Base-by-base conservation (phyloP, 495 filamentous ascomycete species). In the Pseudevernia furfuracea region DNA sequence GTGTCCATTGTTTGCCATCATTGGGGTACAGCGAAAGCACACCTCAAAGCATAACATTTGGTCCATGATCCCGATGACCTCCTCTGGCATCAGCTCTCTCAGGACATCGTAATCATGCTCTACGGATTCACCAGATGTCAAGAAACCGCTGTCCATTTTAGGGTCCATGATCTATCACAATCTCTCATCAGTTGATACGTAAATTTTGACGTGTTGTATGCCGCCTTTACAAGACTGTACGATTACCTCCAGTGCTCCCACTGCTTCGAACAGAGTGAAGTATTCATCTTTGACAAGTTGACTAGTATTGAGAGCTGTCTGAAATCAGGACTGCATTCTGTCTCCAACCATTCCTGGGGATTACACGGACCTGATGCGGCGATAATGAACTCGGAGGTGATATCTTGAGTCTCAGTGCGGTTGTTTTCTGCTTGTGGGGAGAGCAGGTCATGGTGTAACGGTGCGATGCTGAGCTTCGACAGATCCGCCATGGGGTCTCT, bases 121-220 rank as follows among this genome's bases (percentile, higher is more conserved):
- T 9, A 96, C 80, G 39, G 85, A 86, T 68, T 96, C 90, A 49
- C 85, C 90, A 14, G 86, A 82, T 17, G 81, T 81, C 21, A 94
- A 74, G 68, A 85, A 89, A 38, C 94, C 94, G 71, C 90, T 96
- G 72, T 98, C 94, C 94, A 98, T 97, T 74, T 97, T 98, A 1
- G 88, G 86, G 71, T 98, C 94, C 92, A 96, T 96, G 64, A 98
- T 93, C 94, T 98, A 68, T 62, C 39, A 36, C 28, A 44, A 23
- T 36, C 9, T 36, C 17, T 61, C 37, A 62, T 49, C 38, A 25
- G 23, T 48, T 48, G 23, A 25, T 43, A 28, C 38, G 39, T 36
- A n/a, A 28, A n/a, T 25, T 49, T 53, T 12, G 25, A 14, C 37
- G 23, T 34, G 41, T 28, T 34, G 41, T 28, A 57, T 19, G 39